These are phyloP conservation scores for Blastobotrys robertii DNA, from an alignment of 805 yeast genomes.

Conservation along the genomic window DNA sequence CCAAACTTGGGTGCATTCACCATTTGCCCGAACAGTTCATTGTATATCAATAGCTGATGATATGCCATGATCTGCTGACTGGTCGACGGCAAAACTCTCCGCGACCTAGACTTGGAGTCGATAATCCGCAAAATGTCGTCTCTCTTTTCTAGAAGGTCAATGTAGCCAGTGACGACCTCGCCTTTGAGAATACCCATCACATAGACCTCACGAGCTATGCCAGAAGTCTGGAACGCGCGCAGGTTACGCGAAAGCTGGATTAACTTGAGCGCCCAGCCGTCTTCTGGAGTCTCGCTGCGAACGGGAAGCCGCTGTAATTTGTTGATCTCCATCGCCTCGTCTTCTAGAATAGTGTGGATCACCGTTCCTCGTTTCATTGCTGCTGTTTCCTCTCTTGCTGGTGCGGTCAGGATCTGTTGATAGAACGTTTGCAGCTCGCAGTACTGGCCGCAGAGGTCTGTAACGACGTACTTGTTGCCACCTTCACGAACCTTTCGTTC, in stretches of 20 bases:
- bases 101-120: conserved; percentile 24
- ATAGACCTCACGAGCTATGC: conserved; percentile 22
- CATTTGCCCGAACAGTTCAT: conserved; percentile 14
- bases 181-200: conserved; percentile 18
- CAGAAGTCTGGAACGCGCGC: neutral
- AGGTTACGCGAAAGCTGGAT: conserved; percentile 9
- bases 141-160: conserved; percentile 16
- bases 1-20: conserved; percentile 3
- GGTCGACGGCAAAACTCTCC: conserved; percentile 9
- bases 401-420: conserved; percentile 4
- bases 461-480: conserved; percentile 9
- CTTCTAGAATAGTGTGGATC: conserved; percentile 16
- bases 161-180: conserved; percentile 19
- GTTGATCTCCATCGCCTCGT: neutral
- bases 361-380: conserved; percentile 16
- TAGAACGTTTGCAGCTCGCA: conserved; percentile 21
- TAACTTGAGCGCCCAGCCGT: conserved; percentile 16
- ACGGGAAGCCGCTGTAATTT: conserved; percentile 1
- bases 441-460: conserved; percentile 16
- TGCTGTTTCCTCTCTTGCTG: conserved; percentile 3
- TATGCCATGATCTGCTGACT: conserved; percentile 22
- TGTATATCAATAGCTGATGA: conserved; percentile 26
- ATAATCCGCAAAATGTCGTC: conserved; percentile 10
- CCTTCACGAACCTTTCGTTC: neutral
- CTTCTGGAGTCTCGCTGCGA: conserved; percentile 4